Percentiles rank a stretch among this genome's conserved stretches.
Conservation (phyloP, 2,329 filamentous ascomycete species). For the Aspergillus fumigatiaffinis region DNA sequence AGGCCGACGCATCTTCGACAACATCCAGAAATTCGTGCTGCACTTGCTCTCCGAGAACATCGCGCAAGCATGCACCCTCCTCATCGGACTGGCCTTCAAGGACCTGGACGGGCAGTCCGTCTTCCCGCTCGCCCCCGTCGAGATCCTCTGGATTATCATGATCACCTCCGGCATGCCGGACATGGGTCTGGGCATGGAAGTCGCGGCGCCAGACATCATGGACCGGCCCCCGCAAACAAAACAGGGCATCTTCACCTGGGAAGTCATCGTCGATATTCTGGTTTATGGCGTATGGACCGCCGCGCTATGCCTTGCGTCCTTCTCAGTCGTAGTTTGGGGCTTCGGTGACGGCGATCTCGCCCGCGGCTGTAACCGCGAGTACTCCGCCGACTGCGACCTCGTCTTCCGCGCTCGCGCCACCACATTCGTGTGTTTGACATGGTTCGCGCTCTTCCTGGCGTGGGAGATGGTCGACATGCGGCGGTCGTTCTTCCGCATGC, state of each 20-base stretch:
- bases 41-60: constrained; percentile 78
- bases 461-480: constrained; percentile 75
- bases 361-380: constrained; percentile 56
- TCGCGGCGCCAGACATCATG: constrained; percentile 73
- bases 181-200: constrained; percentile 80
- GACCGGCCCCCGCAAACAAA: constrained; percentile 69
- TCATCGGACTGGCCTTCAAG: constrained; percentile 78
- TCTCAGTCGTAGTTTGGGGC: constrained; percentile 62
- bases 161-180: constrained; percentile 82
- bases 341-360: constrained; percentile 59
- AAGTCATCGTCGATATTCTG: constrained; percentile 74
- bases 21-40: constrained; percentile 83
- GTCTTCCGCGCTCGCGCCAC: constrained; percentile 71
- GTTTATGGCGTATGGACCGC: constrained; percentile 81
- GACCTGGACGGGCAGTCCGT: constrained; percentile 69
- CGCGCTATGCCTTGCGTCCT: constrained; percentile 60
- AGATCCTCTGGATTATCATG: constrained; percentile 95
- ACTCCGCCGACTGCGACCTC: constrained; percentile 53
- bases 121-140: constrained; percentile 78
- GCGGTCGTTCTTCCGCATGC: constrained; percentile 71
- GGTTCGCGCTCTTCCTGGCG: constrained; percentile 73
- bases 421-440: constrained; percentile 69
- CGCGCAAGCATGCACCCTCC: constrained; percentile 74
- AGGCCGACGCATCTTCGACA: constrained; percentile 81
- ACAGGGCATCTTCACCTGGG: constrained; percentile 69